phyloP scores from a whole-genome alignment of 257 asterid species.

The Primulina tabacum region DNA sequence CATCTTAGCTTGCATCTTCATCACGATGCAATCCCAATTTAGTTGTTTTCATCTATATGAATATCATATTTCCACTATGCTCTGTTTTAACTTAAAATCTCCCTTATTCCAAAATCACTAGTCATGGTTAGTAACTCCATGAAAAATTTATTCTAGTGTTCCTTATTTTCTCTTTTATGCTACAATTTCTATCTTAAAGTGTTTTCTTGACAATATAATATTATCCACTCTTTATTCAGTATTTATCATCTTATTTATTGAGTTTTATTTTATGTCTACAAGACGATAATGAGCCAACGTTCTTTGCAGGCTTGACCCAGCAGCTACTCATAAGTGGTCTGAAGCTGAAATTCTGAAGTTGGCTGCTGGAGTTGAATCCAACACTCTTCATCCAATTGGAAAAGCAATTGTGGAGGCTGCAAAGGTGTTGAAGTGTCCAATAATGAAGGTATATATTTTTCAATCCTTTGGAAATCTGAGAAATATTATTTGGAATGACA shows the following conservation, averaged over 20 bases:
- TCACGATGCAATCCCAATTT: background rate
- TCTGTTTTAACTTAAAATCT: background rate
- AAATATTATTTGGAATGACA: conserved; percentile 10
- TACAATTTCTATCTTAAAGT: conserved; percentile 8
- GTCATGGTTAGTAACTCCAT: background rate
- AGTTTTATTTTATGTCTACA: conserved; percentile 16
- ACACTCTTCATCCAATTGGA: conserved; percentile 96
- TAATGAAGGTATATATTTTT: conserved; percentile 49
- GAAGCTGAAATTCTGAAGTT: conserved; percentile 75
- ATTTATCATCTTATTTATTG: conserved; percentile 13
- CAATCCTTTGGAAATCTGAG: conserved; percentile 17
- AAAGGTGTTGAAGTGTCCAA: conserved; percentile 48
- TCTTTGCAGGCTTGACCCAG: conserved; percentile 56
- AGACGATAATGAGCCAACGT: conserved; percentile 26
- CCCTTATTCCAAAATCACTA: background rate
- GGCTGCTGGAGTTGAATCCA: conserved; percentile 95
- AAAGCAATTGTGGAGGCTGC: conserved; percentile 96
- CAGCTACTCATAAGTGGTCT: conserved; percentile 53
- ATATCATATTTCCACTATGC: background rate
- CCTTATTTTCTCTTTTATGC: background rate
- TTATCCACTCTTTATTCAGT: conserved; percentile 1
- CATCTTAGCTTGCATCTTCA: background rate
- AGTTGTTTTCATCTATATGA: background rate
- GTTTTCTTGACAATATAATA: background rate
- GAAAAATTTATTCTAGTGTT: too few relatives aligned